Conservation (phyloP, 495 filamentous ascomycete genomes). For the Beverwykella pulmonaria region DNA sequence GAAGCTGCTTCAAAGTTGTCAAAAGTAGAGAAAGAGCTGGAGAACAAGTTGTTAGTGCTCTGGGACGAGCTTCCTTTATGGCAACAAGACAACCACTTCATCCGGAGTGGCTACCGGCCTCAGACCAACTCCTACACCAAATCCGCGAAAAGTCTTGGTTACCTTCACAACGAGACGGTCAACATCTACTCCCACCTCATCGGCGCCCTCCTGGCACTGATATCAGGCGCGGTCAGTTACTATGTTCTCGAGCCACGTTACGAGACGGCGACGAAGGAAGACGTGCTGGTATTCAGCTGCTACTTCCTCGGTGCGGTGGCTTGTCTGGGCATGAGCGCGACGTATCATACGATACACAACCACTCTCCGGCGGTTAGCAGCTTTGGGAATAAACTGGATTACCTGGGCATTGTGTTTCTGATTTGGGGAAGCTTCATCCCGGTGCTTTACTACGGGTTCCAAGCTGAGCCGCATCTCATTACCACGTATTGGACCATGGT, state of each 20-base stretch:
- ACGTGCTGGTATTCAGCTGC: slow-evolving; percentile 71
- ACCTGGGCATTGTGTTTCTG: slow-evolving; percentile 85
- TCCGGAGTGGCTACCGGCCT: slow-evolving; percentile 71
- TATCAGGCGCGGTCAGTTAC: slow-evolving; percentile 52
- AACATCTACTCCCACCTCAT: slow-evolving; percentile 92
- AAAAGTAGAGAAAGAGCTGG: slow-evolving; percentile 35
- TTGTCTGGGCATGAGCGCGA: slow-evolving; percentile 84
- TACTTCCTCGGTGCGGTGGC: slow-evolving; percentile 76
- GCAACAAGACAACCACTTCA: slow-evolving; percentile 79
- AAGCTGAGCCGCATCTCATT: slow-evolving; percentile 63
- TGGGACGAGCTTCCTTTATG: slow-evolving; percentile 69
- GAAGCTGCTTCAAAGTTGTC: slow-evolving; percentile 9
- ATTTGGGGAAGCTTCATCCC: slow-evolving; percentile 89
- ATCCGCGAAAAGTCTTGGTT: slow-evolving; percentile 67
- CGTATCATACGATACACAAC: slow-evolving; percentile 72
- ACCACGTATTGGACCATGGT: slow-evolving; percentile 76
- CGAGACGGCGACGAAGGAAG: slow-evolving; percentile 61
- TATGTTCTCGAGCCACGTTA: slow-evolving; percentile 65
- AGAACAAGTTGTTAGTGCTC: slow-evolving; percentile 48
- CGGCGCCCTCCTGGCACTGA: slow-evolving; percentile 56
- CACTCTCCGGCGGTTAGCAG: slow-evolving; percentile 61
- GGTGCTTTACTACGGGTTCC: slow-evolving; percentile 84
- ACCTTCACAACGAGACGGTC: slow-evolving; percentile 92
- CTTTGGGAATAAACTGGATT: slow-evolving; percentile 78
- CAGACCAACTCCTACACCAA: slow-evolving; percentile 64